These are phyloP conservation scores for Botrytis byssoidea DNA, from an alignment of 2,329 filamentous ascomycete genomes.

Conservation along the genomic window DNA sequence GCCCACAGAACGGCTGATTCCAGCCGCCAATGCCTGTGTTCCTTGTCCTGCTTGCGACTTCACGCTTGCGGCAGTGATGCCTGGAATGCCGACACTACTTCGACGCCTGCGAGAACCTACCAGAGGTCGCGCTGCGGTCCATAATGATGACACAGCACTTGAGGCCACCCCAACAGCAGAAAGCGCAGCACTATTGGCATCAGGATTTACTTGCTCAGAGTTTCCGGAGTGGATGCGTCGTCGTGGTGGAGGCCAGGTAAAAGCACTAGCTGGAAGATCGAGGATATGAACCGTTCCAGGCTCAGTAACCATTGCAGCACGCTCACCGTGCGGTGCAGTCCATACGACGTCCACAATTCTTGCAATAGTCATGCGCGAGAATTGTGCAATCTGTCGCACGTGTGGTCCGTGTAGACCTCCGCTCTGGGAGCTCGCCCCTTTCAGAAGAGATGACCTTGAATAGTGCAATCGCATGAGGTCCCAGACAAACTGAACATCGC, in stretches of 20 bases:
- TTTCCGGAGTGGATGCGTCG: constrained; percentile 39
- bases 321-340: constrained; percentile 77
- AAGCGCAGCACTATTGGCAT: constrained; percentile 48
- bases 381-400: constrained; percentile 83
- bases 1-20: constrained; percentile 71
- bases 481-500: constrained; percentile 82
- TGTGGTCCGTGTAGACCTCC: constrained; percentile 46
- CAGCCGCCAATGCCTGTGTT: constrained; percentile 69
- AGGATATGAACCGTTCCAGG: constrained; percentile 94
- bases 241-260: constrained; percentile 73
- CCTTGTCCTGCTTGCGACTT: constrained; percentile 61
- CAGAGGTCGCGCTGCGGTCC: constrained; percentile 38
- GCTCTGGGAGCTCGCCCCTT: constrained; percentile 47
- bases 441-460: constrained; percentile 60
- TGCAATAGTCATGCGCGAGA: constrained; percentile 87
- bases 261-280: constrained; percentile 78
- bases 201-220: constrained; percentile 29
- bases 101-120: constrained; percentile 36
- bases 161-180: constrained; percentile 43
- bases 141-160: constrained; percentile 38
- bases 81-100: constrained; percentile 37
- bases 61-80: constrained; percentile 32
- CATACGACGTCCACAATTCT: constrained; percentile 88
- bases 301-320: constrained; percentile 85
- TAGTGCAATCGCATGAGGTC: constrained; percentile 68